phyloP scores from a whole-genome alignment of 768 basidiomycete genomes.

The Collybia mongolica region DNA sequence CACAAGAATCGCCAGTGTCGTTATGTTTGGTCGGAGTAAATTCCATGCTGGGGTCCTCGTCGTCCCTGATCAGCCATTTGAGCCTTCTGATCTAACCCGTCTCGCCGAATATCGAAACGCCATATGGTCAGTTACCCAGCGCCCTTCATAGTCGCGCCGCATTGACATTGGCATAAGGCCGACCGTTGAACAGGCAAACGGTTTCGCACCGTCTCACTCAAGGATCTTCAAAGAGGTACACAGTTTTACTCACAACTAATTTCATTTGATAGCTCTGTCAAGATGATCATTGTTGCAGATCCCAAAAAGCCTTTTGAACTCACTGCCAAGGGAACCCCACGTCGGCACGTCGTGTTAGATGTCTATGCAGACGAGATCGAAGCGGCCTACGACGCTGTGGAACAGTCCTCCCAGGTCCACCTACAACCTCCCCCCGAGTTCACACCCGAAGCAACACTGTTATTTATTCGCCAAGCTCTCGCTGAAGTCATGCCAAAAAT shows the following conservation, averaged over 20 bases:
- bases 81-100: conserved; percentile 18
- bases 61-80: conserved; percentile 27
- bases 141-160: no score
- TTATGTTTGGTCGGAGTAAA: conserved; percentile 44
- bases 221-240: conserved; percentile 56
- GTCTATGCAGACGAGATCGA: conserved; percentile 24
- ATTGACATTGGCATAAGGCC: conserved; percentile 22
- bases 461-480: conserved; percentile 30
- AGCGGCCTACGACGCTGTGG: conserved; percentile 13
- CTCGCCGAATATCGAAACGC: conserved; percentile 30
- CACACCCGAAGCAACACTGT: conserved; percentile 11
- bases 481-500: conserved; percentile 21
- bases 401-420: conserved; percentile 9
- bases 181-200: conserved; percentile 43
- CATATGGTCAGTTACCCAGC: conserved; percentile 29
- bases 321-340: conserved; percentile 23
- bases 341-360: conserved; percentile 13
- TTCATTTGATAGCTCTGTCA: no score
- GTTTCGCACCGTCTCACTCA: conserved; percentile 39
- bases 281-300: conserved; percentile 27
- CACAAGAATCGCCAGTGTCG: conserved; percentile 19
- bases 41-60: conserved; percentile 32
- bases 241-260: neutral
- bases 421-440: neutral
- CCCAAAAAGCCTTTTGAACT: conserved; percentile 28